Base-by-base conservation (phyloP, 106 monocot genomes). In the Vanilla planifolia region DNA sequence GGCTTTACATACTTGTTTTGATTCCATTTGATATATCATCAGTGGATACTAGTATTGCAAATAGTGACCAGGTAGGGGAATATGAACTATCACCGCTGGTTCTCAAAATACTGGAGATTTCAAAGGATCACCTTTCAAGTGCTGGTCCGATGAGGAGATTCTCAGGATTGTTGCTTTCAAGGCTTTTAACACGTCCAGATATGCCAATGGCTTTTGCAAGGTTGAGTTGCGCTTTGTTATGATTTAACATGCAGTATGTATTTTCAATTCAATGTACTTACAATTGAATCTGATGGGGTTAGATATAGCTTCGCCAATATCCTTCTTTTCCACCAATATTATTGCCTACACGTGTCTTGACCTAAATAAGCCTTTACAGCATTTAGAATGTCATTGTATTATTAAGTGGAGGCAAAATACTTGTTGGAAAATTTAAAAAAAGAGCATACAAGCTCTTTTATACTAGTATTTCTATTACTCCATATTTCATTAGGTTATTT, bases 121-220 rank as follows among this genome's bases (percentile, higher is more conserved):
- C 88, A 5, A 98, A 92, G 75, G 84, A 88, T 61, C 85, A 92
- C 61, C 84, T 98, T 63, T 76, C 84, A 27, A 88, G 60, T 82
- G 84, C 98, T 55, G 98, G 98, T 61, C 98, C 98, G 26, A 98
- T 88, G 98, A 71, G 92, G 7, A 92, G 78, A 60, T 85, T 98
- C 32, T 75, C 98, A 67, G 92, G 88, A 14, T 67, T 98, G 28
- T 48, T 98, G 41, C 92, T 98, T 44, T 88, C 98, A 43, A 77
- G 88, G 75, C 92, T 98, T 74, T 66, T 98, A 36, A 98, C 98
- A 36, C 98, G 98, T 71, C 91, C 79, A 48, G 98, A 98, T 53
- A 98, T 92, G 92, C 33, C 70, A 55, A 77, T 50, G 16, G 73
- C 77, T 59, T 92, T 92, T 59, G 64, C 15, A 63, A 98, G 92